A percentile compares a stretch with the other conserved stretches of the same genome.
Evolutionary conservation across 2,329 filamentous ascomycete species (phyloP).

Genomic region (Cercospora beticola): DNA sequence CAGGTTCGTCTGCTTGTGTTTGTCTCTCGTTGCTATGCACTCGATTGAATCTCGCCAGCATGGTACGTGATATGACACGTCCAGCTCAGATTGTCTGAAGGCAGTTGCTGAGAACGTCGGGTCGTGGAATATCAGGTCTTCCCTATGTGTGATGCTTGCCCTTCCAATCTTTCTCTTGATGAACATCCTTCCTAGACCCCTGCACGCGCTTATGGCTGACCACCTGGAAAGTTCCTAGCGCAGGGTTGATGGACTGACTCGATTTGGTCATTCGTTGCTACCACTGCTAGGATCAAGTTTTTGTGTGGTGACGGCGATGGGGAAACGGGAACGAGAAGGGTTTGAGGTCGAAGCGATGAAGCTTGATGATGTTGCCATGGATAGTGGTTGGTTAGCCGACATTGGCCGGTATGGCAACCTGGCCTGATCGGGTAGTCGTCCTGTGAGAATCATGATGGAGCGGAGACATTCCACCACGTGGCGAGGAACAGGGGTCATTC

Average conservation of each 20-base stretch:
- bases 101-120: neutral
- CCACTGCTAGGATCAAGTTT: neutral
- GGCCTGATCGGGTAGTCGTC: neutral
- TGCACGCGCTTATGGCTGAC: neutral
- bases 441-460: neutral
- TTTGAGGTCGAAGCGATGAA: neutral
- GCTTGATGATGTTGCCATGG: neutral
- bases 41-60: neutral
- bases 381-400: constrained; percentile 2
- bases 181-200: neutral
- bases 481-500: neutral
- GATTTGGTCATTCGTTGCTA: neutral
- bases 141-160: neutral
- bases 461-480: constrained; percentile 1
- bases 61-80: neutral
- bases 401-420: neutral
- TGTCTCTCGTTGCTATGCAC: neutral
- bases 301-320: neutral
- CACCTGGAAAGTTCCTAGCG: neutral
- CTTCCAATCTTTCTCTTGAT: neutral
- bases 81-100: neutral
- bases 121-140: neutral
- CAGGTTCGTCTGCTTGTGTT: neutral
- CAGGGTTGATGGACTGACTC: constrained; percentile 11
- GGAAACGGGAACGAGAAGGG: neutral